Evolutionary conservation across 2,329 filamentous ascomycete species (phyloP), one percentile per base, ranked within the genome.

Genomic region (Tolypocladium ovalisporum): DNA sequence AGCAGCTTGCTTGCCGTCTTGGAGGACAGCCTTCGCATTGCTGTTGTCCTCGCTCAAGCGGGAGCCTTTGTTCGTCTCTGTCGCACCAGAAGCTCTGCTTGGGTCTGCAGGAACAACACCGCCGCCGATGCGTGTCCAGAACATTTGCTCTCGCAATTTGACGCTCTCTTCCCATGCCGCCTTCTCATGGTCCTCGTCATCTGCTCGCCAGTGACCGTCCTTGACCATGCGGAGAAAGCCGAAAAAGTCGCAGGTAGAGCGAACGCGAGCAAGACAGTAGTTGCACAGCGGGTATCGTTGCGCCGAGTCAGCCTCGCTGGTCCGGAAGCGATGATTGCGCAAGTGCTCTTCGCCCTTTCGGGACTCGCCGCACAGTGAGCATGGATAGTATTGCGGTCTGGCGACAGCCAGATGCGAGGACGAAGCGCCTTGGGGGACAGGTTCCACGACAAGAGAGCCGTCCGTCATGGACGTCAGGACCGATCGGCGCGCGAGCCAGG

Each of bases 131-230:
- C 94, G 83, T 54, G 89, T 85, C 94, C 94, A 99, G 70, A 99
- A 99, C 88, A 99, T 96, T 64, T 93, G 86, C 70, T 99, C 94
- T 54, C 94, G 81, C 53, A 97, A 73, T 35, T 88, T 84, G 13
- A 97, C 88, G 58, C 90, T 90, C 75, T 99, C 94, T 68, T 97
- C 93, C 94, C 94, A 99, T 0, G 91, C 90, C 34, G 85, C 83
- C 67, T 88, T 90, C 72, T 95, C 90, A 37, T 91, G 89, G 54
- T 94, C 90, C 42, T 88, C 83, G 57, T 88, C 89, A 52, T 92
- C 89, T 15, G 88, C 86, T 54, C 89, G 85, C 85, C 94, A 94
- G 66, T 96, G 88, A 2, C 94, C 94, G 65, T 97, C 93, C 63
- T 93, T 90, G 58, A 97, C 82, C 73, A 97, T 90, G 52, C 93